Evolutionary conservation across 2,329 filamentous ascomycete species (phyloP).

Genomic region (Paraconiothyrium brasiliense): DNA sequence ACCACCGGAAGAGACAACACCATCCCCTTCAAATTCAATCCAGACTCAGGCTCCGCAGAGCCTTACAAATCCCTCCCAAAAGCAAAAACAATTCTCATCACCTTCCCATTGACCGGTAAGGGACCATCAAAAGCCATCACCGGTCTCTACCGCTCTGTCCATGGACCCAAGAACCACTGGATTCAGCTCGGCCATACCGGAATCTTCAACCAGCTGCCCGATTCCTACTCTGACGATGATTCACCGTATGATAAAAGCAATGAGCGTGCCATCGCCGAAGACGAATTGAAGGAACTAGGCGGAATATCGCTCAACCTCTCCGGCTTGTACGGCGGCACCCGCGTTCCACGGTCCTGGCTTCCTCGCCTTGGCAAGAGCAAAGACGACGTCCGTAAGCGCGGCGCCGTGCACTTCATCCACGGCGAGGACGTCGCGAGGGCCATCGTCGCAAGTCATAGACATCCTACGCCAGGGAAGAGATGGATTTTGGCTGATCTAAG

Average conservation of each 20-base stretch:
- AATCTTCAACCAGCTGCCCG: constrained; percentile 59
- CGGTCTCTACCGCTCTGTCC: constrained; percentile 61
- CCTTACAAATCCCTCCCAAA: constrained; percentile 63
- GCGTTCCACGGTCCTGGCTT: constrained; percentile 67
- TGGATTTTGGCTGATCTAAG: constrained; percentile 71
- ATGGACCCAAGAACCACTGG: constrained; percentile 56
- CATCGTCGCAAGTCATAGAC: constrained; percentile 59
- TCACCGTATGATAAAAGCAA: constrained; percentile 62
- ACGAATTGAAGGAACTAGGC: constrained; percentile 60
- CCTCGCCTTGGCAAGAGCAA: constrained; percentile 66
- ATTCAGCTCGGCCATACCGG: constrained; percentile 70
- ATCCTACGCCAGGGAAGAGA: constrained; percentile 60
- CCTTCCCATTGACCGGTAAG: constrained; percentile 67
- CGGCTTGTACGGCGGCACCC: constrained; percentile 66
- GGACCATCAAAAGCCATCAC: constrained; percentile 61
- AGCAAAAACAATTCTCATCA: constrained; percentile 68
- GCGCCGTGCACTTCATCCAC: constrained; percentile 70
- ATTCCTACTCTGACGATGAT: constrained; percentile 60
- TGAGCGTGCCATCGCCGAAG: constrained; percentile 67
- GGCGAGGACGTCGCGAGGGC: constrained; percentile 70
- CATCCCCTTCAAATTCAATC: constrained; percentile 69
- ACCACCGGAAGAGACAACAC: constrained; percentile 67
- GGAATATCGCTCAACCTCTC: constrained; percentile 67
- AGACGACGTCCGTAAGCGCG: constrained; percentile 65
- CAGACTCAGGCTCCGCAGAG: constrained; percentile 53